Base-by-base conservation (phyloP, 352 stramenopile species). In the Halophytophthora batemanensis region DNA sequence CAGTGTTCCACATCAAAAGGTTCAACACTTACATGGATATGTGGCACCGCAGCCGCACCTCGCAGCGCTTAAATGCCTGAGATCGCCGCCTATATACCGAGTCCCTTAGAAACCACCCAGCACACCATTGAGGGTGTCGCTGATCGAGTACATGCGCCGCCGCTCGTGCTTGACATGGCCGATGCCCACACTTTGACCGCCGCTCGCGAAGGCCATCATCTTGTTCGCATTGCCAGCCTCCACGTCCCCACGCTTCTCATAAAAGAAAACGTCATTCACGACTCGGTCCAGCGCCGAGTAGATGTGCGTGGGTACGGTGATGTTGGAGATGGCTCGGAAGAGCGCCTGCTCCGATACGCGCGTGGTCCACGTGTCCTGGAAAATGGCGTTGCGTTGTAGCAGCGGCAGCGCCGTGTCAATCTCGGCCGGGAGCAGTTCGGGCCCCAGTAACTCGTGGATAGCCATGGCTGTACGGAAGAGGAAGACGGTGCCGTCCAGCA, bases 221-320 rank as follows among this genome's bases (percentile, higher is more conserved):
- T 68, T 69, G 14, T 58, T 66, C 6, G 49, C 55, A 7, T 39
- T 35, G 35, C 49, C 58, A 19, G 60, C 34, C 25, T 80, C 45
- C 2, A 36, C 28, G 4, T 71, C 56, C 3, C 56, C 45, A 2
- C 71, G 72, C 53, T 91, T 91, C 35, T 91, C 77, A 50, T 87
- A 94, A 44, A 93, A 94, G 55, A 92, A 92, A 1, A 91, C 83
- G 45, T 92, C 78, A 33, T 92, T 87, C 36, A 92, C 77, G 7
- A 91, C 77, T 1, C 76, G 75, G 45, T 93, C 76, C 13, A 95
- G 64, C 2, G 71, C 71, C 33, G 75, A 71, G 38, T 83, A 85
- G 12, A 94, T 74, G 18, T 90, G 71, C 23, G 63, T 80, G 2
- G 86, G 79, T 0, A 93, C 77, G 4, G 64, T 66, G 25, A 93